Percentiles rank a stretch among this genome's conserved stretches.
phyloP scores from a whole-genome alignment of 306 rosid species.

The Sophora flavescens region DNA sequence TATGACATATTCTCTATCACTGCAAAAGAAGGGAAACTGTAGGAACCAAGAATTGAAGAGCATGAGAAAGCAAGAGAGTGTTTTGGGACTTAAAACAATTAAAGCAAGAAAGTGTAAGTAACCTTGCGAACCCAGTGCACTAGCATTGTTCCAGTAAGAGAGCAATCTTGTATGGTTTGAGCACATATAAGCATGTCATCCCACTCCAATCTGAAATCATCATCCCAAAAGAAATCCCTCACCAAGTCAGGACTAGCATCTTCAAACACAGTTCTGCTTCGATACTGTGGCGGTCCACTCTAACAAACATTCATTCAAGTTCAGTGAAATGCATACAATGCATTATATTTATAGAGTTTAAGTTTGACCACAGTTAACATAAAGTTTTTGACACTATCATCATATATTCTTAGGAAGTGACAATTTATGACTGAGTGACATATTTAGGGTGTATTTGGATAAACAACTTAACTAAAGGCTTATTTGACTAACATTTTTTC shows the following conservation, averaged over 20 bases:
- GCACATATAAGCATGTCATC: slow-evolving; percentile 63
- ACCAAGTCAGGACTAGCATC: slow-evolving; percentile 61
- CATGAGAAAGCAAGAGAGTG: slow-evolving; percentile 41
- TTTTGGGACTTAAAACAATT: background rate
- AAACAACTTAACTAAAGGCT: no score
- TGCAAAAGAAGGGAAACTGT: slow-evolving; percentile 77
- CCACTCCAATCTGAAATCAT: slow-evolving; percentile 57
- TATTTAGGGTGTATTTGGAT: no score
- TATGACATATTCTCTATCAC: slow-evolving; percentile 73
- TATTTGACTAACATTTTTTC: no score
- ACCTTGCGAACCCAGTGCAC: slow-evolving; percentile 75
- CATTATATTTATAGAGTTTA: no score
- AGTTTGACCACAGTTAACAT: no score
- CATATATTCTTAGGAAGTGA: no score
- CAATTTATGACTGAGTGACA: no score
- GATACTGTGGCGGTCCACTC: slow-evolving; percentile 67
- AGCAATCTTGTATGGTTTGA: slow-evolving; percentile 51
- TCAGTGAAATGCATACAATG: background rate
- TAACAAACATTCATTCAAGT: slow-evolving; percentile 34
- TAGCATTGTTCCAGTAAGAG: slow-evolving; percentile 57
- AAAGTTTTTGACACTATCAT: no score
- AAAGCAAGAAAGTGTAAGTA: background rate
- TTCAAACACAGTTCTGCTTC: slow-evolving; percentile 62
- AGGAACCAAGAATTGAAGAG: slow-evolving; percentile 33
- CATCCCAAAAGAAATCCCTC: slow-evolving; percentile 73